Percentiles rank a stretch among this genome's conserved stretches.
Conservation (phyloP, 129 eudicot genomes). For the Saposhnikovia divaricata region DNA sequence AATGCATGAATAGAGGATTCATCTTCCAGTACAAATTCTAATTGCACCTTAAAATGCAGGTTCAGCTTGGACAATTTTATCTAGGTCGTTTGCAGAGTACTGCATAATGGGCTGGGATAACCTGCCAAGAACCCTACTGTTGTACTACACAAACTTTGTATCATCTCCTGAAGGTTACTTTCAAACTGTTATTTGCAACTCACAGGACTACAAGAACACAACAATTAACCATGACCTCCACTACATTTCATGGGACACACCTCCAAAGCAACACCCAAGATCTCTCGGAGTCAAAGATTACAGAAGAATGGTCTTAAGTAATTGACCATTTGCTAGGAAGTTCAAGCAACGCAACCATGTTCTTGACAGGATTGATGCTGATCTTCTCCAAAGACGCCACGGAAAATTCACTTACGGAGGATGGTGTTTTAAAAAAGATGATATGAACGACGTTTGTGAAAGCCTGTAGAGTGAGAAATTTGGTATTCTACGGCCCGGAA, state of each 20-base stretch:
- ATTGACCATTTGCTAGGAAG: conserved; percentile 85
- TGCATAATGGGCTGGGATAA: conserved; percentile 81
- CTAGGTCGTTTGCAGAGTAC: conserved; percentile 84
- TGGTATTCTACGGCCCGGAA: conserved; percentile 72
- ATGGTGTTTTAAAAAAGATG: conserved; percentile 47
- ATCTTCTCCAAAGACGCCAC: conserved; percentile 44
- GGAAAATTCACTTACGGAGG: conserved; percentile 58
- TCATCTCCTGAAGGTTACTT: conserved; percentile 94
- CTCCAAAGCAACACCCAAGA: conserved; percentile 92
- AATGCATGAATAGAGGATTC: neutral
- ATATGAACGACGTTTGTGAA: conserved; percentile 22
- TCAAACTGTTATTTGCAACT: conserved; percentile 86
- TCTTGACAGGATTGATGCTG: conserved; percentile 69
- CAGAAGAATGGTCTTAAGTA: conserved; percentile 63
- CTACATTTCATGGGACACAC: conserved; percentile 91
- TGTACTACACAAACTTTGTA: conserved; percentile 92
- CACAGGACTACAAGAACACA: conserved; percentile 61
- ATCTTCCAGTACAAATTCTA: neutral
- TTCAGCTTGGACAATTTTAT: conserved; percentile 87
- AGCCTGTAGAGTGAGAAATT: conserved; percentile 41
- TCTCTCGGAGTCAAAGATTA: conserved; percentile 68
- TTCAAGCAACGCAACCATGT: conserved; percentile 71
- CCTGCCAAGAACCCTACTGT: conserved; percentile 83
- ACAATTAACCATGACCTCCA: conserved; percentile 88
- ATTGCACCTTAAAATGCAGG: conserved; percentile 36